These are phyloP conservation scores for Ogataea zsoltii DNA, from an alignment of 805 yeast species.

Conservation along the genomic window DNA sequence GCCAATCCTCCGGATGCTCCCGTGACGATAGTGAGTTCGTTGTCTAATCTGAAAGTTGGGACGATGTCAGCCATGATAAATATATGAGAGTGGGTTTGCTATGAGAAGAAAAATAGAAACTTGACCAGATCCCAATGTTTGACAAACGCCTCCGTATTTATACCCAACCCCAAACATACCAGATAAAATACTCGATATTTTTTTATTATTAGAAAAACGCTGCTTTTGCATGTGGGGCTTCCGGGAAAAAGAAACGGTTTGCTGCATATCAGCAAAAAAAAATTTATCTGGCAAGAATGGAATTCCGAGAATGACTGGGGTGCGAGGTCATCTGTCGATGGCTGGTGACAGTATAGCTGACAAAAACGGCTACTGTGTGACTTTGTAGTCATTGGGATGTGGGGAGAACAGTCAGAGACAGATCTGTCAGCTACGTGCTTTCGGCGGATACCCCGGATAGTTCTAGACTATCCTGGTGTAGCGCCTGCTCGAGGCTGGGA, in stretches of 20 bases:
- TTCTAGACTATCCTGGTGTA: too few relatives aligned
- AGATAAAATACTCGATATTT: neutral
- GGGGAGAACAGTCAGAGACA: too few relatives aligned
- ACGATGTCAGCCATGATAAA: slow-evolving; percentile 37
- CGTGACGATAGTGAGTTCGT: slow-evolving; percentile 69
- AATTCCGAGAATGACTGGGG: slow-evolving; percentile 2
- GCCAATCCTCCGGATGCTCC: slow-evolving; percentile 85
- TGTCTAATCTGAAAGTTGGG: slow-evolving; percentile 68
- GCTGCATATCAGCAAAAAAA: slow-evolving; percentile 2
- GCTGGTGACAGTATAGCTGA: neutral
- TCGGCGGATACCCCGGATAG: too few relatives aligned
- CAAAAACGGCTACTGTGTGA: too few relatives aligned
- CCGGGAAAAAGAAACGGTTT: slow-evolving; percentile 4
- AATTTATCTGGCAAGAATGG: slow-evolving; percentile 1
- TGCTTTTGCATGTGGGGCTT: slow-evolving; percentile 6
- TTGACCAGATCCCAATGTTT: neutral
- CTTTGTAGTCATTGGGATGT: too few relatives aligned
- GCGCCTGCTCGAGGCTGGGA: neutral
- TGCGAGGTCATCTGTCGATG: neutral
- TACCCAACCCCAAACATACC: neutral
- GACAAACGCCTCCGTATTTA: slow-evolving; percentile 4
- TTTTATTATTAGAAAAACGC: slow-evolving; percentile 4
- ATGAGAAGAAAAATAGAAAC: neutral
- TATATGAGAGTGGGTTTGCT: neutral
- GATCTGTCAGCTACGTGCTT: too few relatives aligned